phyloP scores from a whole-genome alignment of 2,329 filamentous ascomycete species.

The Phoma herbarum region DNA sequence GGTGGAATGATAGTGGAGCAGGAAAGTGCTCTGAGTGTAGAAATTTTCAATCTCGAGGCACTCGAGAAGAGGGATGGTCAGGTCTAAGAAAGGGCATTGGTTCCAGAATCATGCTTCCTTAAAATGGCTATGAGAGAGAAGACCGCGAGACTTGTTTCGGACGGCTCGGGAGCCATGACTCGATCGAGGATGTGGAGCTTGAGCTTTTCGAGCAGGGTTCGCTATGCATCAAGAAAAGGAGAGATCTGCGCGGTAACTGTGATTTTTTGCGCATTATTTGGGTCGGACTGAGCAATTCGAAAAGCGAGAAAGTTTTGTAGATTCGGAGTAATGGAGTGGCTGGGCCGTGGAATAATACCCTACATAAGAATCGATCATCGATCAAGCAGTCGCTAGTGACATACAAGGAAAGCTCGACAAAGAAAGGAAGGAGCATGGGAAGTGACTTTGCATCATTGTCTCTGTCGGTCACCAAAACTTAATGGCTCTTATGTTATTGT shows the following conservation, averaged over 20 bases:
- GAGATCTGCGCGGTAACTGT: neutral
- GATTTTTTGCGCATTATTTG: neutral
- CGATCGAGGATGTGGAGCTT: neutral
- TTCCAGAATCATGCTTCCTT: neutral
- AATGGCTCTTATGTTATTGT: too few relatives aligned
- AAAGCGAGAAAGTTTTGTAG: neutral
- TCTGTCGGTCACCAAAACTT: too few relatives aligned
- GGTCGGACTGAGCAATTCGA: neutral
- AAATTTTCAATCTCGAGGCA: constrained; percentile 1
- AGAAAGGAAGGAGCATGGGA: neutral
- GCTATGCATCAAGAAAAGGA: neutral
- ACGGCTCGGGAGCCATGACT: neutral
- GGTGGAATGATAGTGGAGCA: neutral
- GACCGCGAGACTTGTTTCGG: neutral
- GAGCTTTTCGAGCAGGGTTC: constrained; percentile 1
- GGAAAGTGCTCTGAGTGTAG: neutral
- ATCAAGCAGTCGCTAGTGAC: neutral
- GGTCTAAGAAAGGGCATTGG: neutral
- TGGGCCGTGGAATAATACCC: neutral
- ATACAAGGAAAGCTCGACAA: neutral
- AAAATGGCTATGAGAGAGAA: neutral
- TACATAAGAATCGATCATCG: neutral
- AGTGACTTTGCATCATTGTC: too few relatives aligned
- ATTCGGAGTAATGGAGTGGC: neutral
- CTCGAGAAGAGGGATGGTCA: neutral